Base-by-base conservation (phyloP, 2,329 filamentous ascomycete genomes). In the Aspergillus sp. region DNA sequence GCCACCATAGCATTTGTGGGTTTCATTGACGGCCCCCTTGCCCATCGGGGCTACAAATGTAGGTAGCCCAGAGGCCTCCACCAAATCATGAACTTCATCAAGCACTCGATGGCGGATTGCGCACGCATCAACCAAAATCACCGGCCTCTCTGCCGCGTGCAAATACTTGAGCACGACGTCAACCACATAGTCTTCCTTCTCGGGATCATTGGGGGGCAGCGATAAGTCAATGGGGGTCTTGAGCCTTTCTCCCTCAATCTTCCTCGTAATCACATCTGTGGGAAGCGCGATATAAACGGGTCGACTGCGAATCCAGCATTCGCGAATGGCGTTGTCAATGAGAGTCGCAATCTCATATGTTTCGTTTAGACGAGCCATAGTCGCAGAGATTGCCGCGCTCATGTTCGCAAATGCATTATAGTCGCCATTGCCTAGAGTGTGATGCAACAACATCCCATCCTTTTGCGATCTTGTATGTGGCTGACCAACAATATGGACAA, bases 21-120 rank as follows among this genome's bases (percentile, higher is more conserved):
- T 85, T 76, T 97, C 92, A 70, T 95, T 85, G 51, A 97, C 85
- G 22, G 91, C 90, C 19, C 92, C 87, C 79, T 96, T 96, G 51
- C 92, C 92, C 90, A 96, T 96, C 2, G 92, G 91, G 0, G 92
- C 90, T n/a, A 93, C 91, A 69, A 95, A 96, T 0, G 91, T 89
- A 4, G 93, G 92, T 7, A 96, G 81, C 4, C 86, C 82, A 1
- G 91, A 91, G 76, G 89, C 91, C 63, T 89, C 82, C 55, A 96
- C 81, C 17, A 97, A 81, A 7, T 86, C 85, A 68, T 91, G 87
- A 19, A 92, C 87, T 75, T 95, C 91, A 1, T 86, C 76, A 1
- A 93, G 76, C 17, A 90, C 89, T 47, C 89, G 84, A 72, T 95
- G 91, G 38, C 92, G 87, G 66, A 93, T 88, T 11, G 91, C 90